Percentiles rank a stretch among this genome's conserved stretches.
Conservation (phyloP, 306 rosid genomes). For the Luffa acutangula region DNA sequence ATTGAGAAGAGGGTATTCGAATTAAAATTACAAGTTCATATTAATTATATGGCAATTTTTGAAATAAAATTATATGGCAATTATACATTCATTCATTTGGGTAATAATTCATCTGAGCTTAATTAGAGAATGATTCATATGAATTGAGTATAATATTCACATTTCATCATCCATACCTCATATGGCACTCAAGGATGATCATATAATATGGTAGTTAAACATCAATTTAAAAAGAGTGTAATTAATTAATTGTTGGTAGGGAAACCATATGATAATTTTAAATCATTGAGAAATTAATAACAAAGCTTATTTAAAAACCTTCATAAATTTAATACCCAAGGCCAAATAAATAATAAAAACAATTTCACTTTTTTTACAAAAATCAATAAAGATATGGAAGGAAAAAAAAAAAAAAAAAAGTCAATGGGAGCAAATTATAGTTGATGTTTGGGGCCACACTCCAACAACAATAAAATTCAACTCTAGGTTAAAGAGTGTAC, state of each 20-base stretch:
- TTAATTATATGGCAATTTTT: background rate
- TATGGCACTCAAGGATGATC: background rate
- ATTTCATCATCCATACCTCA: background rate
- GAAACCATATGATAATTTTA: background rate
- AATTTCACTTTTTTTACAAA: background rate
- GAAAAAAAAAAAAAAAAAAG: background rate
- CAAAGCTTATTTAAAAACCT: background rate
- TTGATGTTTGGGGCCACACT: background rate
- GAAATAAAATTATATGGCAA: background rate
- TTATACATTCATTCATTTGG: background rate
- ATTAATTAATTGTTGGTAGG: background rate
- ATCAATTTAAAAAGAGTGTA: background rate
- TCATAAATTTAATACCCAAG: background rate
- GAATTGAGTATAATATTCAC: background rate
- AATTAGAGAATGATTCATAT: background rate
- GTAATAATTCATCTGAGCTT: background rate
- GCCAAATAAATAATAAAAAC: background rate
- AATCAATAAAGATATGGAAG: background rate
- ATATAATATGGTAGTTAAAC: background rate
- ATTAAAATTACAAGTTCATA: background rate
- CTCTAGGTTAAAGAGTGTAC: background rate
- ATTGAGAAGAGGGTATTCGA: too few species aligned
- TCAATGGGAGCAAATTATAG: background rate
- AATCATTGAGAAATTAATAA: background rate
- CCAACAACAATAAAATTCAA: background rate